Evolutionary conservation across 139 green algal genomes (phyloP).

Genomic region (Chlorella sp.): DNA sequence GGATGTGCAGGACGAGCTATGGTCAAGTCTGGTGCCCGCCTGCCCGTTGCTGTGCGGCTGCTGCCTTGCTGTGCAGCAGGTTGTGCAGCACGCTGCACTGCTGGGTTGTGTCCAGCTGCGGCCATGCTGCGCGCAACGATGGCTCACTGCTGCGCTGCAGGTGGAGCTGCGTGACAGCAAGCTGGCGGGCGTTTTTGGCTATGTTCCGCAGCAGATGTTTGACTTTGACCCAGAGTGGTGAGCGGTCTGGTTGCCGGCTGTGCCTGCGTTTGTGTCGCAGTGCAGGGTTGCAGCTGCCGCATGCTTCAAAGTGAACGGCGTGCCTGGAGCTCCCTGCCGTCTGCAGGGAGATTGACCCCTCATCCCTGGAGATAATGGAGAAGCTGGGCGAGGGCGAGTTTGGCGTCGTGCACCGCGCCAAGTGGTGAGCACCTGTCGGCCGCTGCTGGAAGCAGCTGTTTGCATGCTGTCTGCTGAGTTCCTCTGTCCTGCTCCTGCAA

Average conservation of each 20-base stretch:
- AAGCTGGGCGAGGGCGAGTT: slow-evolving; percentile 95
- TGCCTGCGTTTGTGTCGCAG: no score
- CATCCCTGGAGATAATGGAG: slow-evolving; percentile 76
- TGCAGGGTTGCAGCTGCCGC: no score
- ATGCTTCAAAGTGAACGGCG: no score
- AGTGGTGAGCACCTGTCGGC: slow-evolving; percentile 55
- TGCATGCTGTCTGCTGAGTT: neutral
- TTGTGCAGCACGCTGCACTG: neutral
- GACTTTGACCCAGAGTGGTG: slow-evolving; percentile 85
- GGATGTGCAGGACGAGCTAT: neutral
- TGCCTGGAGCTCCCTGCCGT: no score
- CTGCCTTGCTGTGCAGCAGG: no score
- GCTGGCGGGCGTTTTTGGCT: slow-evolving; percentile 67
- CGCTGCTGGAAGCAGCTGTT: no score
- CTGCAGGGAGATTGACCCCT: slow-evolving; percentile 81
- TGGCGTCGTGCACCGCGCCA: slow-evolving; percentile 90
- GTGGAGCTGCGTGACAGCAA: slow-evolving; percentile 65
- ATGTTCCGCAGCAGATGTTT: slow-evolving; percentile 62
- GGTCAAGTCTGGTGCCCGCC: no score
- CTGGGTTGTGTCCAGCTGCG: neutral
- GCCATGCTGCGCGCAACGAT: neutral
- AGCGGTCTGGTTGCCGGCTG: neutral
- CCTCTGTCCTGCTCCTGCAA: no score
- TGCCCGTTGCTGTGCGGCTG: no score
- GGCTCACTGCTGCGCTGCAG: slow-evolving; percentile 32